Evolutionary conservation across 2,329 filamentous ascomycete genomes (phyloP).

Genomic region (Fusarium hainanense): DNA sequence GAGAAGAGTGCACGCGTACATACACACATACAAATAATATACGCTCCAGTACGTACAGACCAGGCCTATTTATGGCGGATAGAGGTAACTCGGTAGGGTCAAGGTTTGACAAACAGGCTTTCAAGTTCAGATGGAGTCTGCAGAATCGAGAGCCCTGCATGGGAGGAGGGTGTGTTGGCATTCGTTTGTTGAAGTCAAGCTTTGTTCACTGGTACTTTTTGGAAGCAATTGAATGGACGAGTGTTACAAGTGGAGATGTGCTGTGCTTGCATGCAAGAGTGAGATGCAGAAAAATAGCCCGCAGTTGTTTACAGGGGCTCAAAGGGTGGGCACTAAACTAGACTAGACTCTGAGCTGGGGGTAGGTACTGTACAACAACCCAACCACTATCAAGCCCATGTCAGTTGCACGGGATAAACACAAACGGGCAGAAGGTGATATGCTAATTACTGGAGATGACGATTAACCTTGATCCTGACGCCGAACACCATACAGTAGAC

Average conservation of each 20-base stretch:
- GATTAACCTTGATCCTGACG: not conserved
- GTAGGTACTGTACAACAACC: not conserved
- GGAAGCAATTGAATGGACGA: not conserved
- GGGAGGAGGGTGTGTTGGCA: conserved; percentile 6
- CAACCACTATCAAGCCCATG: not conserved
- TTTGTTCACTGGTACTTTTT: conserved; percentile 16
- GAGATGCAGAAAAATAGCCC: conserved; percentile 36
- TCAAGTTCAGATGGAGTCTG: conserved; percentile 31
- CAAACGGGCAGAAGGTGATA: not conserved
- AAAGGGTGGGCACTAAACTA: not conserved
- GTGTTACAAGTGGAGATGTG: conserved; percentile 23
- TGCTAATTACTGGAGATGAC: not conserved
- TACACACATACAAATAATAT: conserved; percentile 1
- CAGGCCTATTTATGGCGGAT: conserved; percentile 4
- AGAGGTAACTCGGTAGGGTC: not conserved
- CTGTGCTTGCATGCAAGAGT: conserved; percentile 27
- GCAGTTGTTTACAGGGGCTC: conserved; percentile 12
- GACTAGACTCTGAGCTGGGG: not conserved
- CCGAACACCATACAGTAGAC: not conserved
- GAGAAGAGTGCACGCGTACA: conserved; percentile 25
- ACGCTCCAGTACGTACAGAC: conserved; percentile 2
- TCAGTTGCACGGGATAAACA: not conserved
- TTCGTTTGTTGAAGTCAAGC: conserved; percentile 17
- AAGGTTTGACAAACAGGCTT: conserved; percentile 16
- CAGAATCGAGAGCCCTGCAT: conserved; percentile 22